Base-by-base conservation (phyloP, 352 stramenopile genomes). In the Globisporangium acanthophoron region DNA sequence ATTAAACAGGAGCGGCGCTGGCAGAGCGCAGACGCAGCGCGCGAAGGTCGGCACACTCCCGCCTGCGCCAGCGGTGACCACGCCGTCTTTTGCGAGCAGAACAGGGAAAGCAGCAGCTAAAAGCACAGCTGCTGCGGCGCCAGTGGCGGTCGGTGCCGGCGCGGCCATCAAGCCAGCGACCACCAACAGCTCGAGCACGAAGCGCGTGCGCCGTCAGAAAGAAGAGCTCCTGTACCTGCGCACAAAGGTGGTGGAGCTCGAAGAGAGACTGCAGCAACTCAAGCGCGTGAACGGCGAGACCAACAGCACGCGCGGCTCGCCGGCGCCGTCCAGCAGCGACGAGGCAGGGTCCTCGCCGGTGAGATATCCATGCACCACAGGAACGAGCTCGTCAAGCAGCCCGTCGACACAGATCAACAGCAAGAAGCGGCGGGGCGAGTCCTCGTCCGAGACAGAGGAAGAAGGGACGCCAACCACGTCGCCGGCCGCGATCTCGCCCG, bases 171-270 rank as follows among this genome's bases (percentile, higher is more conserved):
- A 49, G 44, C 24, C 33, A 27, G 24, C 24, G 3, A 1, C 39
- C 6, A 47, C 50, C 16, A 67, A 51, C 35, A 66, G 37, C 35
- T 55, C 53, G 21, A 65, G 61, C 35, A 65, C 58, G 37, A 64
- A 64, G 51, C 58, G 58, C 44, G 58, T 64, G 51, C 58, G 58
- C 9, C 59, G 58, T 3, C 54, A 61, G 52, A 71, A 67, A 21
- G 57, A 66, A 21, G 65, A 71, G 29, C 27, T 71, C 13, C 9
- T 60, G 46, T 63, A 67, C 33, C n/a, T 72, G 29, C 57, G 65
- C 15, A 41, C 24, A 3, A 57, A 67, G 48, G 65, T 66, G 16
- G 40, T 56, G 11, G 65, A 67, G 35, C 54, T 72, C n/a, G 58
- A 67, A n/a, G 47, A 53, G 49, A 48, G 50, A 7, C 39, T 69